These are phyloP conservation scores for Lolium perenne DNA, from an alignment of 176 grass and related monocot genomes.

Conservation along the genomic window DNA sequence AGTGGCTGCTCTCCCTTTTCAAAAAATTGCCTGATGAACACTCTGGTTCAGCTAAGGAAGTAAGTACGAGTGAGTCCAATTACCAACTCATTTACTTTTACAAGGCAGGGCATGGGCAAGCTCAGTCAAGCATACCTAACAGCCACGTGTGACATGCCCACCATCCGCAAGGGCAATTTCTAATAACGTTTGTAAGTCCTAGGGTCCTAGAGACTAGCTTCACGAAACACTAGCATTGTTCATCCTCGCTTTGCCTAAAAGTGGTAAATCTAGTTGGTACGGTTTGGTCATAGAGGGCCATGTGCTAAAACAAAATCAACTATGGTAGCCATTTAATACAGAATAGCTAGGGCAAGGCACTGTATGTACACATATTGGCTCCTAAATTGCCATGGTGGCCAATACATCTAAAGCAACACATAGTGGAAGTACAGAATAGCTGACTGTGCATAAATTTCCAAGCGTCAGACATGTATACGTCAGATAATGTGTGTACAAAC, in stretches of 20 bases:
- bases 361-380: constrained; percentile 4
- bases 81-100: constrained; percentile 12
- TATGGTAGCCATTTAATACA: not conserved
- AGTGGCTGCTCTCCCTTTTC: not conserved
- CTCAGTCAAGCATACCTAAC: constrained; percentile 9
- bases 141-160: not conserved
- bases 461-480: constrained; percentile 15
- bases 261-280: constrained; percentile 1
- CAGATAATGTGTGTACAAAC: not conserved
- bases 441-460: constrained; percentile 14
- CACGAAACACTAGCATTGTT: constrained; percentile 19
- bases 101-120: not conserved
- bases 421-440: constrained; percentile 1
- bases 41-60: constrained; percentile 14
- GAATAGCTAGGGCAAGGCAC: not conserved
- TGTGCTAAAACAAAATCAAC: constrained; percentile 36
- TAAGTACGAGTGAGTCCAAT: not conserved
- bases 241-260: not conserved
- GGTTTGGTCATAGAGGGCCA: constrained; percentile 8
- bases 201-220: constrained; percentile 5
- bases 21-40: not conserved
- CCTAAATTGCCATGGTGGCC: not conserved
- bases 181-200: not conserved
- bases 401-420: constrained; percentile 3
- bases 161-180: not conserved